phyloP scores from a whole-genome alignment of 2,329 filamentous ascomycete species.

The Penicillium italicum region DNA sequence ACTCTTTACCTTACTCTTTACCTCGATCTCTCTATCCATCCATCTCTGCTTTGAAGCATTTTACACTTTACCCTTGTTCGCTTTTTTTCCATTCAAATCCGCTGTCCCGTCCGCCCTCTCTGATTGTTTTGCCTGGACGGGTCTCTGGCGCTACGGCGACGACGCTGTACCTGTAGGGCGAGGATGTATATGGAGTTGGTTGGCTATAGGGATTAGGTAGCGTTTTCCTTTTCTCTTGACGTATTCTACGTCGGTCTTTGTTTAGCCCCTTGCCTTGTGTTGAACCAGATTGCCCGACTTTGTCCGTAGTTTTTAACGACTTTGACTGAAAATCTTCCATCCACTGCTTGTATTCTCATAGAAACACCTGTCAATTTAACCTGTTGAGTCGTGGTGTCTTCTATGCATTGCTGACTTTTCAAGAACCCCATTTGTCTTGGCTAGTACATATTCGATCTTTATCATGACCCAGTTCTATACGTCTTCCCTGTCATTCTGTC shows the following conservation, averaged over 20 bases:
- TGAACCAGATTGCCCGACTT: not conserved
- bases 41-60: constrained; percentile 6
- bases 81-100: constrained; percentile 4
- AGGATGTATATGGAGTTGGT: constrained; percentile 1
- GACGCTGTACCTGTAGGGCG: not conserved
- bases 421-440: not conserved
- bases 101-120: not conserved
- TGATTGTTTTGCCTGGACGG: not conserved
- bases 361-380: not conserved
- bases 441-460: not conserved
- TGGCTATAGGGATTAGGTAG: not conserved
- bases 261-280: not conserved
- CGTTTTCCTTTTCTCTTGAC: not conserved
- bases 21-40: constrained; percentile 15
- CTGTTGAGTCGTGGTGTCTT: not conserved
- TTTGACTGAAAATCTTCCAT: not conserved
- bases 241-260: not conserved
- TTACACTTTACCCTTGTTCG: constrained; percentile 9
- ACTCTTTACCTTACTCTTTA: constrained; percentile 17
- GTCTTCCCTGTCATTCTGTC: not conserved
- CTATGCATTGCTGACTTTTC: not conserved
- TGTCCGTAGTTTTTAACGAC: not conserved
- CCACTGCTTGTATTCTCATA: not conserved
- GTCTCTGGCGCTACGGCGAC: constrained; percentile 1
- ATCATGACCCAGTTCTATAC: not conserved